A percentile compares a stretch with the other conserved stretches of the same genome.
phyloP scores from a whole-genome alignment of 192 early-diverging fungal species.

The Coemansia sp. region DNA sequence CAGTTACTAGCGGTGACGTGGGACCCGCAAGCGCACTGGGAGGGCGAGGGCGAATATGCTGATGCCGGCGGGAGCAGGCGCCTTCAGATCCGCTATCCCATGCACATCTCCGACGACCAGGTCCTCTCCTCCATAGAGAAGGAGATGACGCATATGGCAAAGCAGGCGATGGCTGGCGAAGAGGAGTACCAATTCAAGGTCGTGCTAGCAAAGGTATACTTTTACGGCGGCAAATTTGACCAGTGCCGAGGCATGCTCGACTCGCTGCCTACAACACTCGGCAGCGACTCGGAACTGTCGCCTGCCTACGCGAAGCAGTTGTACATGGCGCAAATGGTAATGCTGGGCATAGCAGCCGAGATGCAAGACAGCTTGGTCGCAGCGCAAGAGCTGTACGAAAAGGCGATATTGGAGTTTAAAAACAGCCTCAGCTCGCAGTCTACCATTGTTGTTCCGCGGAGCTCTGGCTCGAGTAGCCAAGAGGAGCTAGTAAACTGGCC shows the following conservation, averaged over 20 bases:
- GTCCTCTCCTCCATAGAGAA: slow-evolving; percentile 28
- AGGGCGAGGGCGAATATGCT: slow-evolving; percentile 19
- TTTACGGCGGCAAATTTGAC: slow-evolving; percentile 57
- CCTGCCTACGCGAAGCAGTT: slow-evolving; percentile 66
- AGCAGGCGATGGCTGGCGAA: slow-evolving; percentile 35
- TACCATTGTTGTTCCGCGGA: slow-evolving; percentile 47
- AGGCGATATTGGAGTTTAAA: slow-evolving; percentile 40
- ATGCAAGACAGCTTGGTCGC: slow-evolving; percentile 37
- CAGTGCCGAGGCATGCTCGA: slow-evolving; percentile 36
- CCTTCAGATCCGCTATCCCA: slow-evolving; percentile 26
- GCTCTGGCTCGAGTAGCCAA: slow-evolving; percentile 26
- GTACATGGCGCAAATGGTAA: slow-evolving; percentile 59
- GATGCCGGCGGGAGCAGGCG: background rate
- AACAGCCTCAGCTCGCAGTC: slow-evolving; percentile 27
- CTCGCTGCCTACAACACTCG: slow-evolving; percentile 34
- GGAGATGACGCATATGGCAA: slow-evolving; percentile 14
- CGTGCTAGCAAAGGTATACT: slow-evolving; percentile 63
- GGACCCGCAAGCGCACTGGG: slow-evolving; percentile 47
- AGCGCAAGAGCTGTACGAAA: slow-evolving; percentile 60
- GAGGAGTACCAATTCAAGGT: slow-evolving; percentile 47
- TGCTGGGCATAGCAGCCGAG: slow-evolving; percentile 58
- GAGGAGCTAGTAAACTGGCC: slow-evolving; percentile 67
- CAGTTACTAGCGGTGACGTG: slow-evolving; percentile 29
- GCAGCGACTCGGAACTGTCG: slow-evolving; percentile 46
- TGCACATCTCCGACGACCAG: slow-evolving; percentile 32